phyloP scores from a whole-genome alignment of 2,329 filamentous ascomycete genomes.

The Sclerotinia trifoliorum region DNA sequence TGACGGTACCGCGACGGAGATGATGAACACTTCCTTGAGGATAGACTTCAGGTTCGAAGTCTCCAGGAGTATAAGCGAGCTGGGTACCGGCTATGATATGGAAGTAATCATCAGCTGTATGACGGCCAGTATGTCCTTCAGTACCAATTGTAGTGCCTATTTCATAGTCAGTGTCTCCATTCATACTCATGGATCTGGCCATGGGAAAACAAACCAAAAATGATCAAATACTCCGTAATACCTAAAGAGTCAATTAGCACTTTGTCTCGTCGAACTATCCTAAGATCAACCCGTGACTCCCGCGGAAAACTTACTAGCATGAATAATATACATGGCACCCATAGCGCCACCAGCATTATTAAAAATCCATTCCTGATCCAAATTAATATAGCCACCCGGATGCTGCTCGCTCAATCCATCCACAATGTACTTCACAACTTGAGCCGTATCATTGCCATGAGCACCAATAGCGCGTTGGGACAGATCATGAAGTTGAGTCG shows the following conservation, averaged over 20 bases:
- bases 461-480: conserved; percentile 62
- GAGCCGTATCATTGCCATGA: conserved; percentile 73
- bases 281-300: conserved; percentile 14
- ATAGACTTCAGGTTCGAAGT: conserved; percentile 69
- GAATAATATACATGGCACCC: conserved; percentile 88
- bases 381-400: conserved; percentile 57
- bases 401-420: conserved; percentile 58
- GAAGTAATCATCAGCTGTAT: conserved; percentile 94
- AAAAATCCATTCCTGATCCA: conserved; percentile 81
- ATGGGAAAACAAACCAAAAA: conserved; percentile 58
- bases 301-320: conserved; percentile 62
- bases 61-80: conserved; percentile 68
- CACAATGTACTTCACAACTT: conserved; percentile 69
- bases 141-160: conserved; percentile 72
- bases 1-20: conserved; percentile 66
- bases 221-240: conserved; percentile 85
- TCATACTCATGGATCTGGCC: neutral
- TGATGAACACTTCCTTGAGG: conserved; percentile 68
- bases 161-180: neutral
- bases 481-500: conserved; percentile 65
- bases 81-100: conserved; percentile 80
- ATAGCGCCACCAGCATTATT: conserved; percentile 91
- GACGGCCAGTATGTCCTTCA: conserved; percentile 82
- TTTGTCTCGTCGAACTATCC: neutral
- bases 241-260: conserved; percentile 43